Conservation (phyloP, 306 rosid species). For the Fragaria nilgerrensis region DNA sequence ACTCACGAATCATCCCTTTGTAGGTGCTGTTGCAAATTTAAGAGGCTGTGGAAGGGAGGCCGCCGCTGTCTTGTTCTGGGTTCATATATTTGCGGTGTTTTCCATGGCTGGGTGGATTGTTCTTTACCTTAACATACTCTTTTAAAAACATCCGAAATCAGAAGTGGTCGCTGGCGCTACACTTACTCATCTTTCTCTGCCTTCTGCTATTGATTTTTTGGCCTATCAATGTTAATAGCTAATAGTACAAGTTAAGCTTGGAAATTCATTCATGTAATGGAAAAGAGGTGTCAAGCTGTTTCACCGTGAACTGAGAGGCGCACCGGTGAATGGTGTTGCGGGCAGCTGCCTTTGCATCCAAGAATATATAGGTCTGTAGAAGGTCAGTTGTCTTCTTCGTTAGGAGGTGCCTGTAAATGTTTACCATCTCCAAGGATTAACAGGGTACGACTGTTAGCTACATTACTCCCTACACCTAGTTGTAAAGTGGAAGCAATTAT, state of each 20-base stretch:
- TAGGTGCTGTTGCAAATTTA: constrained; percentile 96
- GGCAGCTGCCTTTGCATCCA: constrained; percentile 7
- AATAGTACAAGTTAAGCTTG: constrained; percentile 1
- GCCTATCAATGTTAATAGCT: constrained; percentile 12
- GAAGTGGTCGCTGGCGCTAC: neutral
- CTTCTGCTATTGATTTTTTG: constrained; percentile 15
- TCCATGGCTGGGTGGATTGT: constrained; percentile 94
- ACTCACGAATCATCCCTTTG: constrained; percentile 4
- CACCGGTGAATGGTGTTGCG: constrained; percentile 9
- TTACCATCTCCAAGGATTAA: neutral
- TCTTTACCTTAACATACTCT: constrained; percentile 69
- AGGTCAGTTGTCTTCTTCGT: constrained; percentile 7
- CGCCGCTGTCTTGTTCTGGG: constrained; percentile 94
- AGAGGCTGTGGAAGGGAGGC: constrained; percentile 97
- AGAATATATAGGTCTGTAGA: neutral
- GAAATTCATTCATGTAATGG: constrained; percentile 6
- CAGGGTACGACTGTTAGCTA: neutral
- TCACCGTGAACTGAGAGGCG: constrained; percentile 10
- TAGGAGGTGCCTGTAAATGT: constrained; percentile 5
- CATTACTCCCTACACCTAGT: neutral
- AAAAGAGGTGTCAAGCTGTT: constrained; percentile 9
- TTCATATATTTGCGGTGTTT: constrained; percentile 84
- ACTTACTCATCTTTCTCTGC: neutral
- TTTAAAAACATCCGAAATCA: constrained; percentile 31
- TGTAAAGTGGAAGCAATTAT: constrained; percentile 7